Percentiles rank a stretch among this genome's conserved stretches.
phyloP scores from a whole-genome alignment of 1,284 basidiomycete genomes.

The Malassezia psittaci region DNA sequence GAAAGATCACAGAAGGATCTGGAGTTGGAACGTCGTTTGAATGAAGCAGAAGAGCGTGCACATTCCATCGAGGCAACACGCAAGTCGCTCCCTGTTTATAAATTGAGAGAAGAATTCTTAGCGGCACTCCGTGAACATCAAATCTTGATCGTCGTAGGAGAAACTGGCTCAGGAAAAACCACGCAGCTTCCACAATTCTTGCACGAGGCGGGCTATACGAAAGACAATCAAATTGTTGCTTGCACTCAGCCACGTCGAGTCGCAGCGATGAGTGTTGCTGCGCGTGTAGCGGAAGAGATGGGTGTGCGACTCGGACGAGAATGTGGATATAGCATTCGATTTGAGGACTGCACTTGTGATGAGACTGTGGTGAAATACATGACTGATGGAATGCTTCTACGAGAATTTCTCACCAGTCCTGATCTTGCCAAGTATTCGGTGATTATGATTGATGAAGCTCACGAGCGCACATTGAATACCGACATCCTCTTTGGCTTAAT shows the following conservation, averaged over 20 bases:
- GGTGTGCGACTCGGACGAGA: slow-evolving; percentile 90
- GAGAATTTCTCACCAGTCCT: slow-evolving; percentile 45
- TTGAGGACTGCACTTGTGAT: slow-evolving; percentile 99
- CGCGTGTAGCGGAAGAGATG: slow-evolving; percentile 97
- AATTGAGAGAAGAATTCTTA: slow-evolving; percentile 50
- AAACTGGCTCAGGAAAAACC: slow-evolving; percentile 83
- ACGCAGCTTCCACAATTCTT: slow-evolving; percentile 97
- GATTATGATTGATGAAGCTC: slow-evolving; percentile 47
- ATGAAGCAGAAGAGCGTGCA: slow-evolving; percentile 65
- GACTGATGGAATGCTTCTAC: slow-evolving; percentile 47
- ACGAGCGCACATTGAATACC: slow-evolving; percentile 45
- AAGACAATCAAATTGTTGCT: slow-evolving; percentile 72
- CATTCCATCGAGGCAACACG: slow-evolving; percentile 39
- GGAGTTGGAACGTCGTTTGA: slow-evolving; percentile 73
- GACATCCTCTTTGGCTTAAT: slow-evolving; percentile 45
- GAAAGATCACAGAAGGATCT: slow-evolving; percentile 54
- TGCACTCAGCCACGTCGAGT: slow-evolving; percentile 98
- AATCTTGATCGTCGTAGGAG: slow-evolving; percentile 50
- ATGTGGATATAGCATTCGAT: slow-evolving; percentile 90
- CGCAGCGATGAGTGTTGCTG: slow-evolving; percentile 97
- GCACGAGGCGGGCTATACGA: slow-evolving; percentile 90
- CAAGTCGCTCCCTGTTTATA: slow-evolving; percentile 41
- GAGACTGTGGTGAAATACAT: slow-evolving; percentile 48
- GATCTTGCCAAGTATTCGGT: slow-evolving; percentile 39
- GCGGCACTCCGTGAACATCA: slow-evolving; percentile 82